phyloP scores from a whole-genome alignment of 2,329 filamentous ascomycete genomes.

The Diatrype stigma region DNA sequence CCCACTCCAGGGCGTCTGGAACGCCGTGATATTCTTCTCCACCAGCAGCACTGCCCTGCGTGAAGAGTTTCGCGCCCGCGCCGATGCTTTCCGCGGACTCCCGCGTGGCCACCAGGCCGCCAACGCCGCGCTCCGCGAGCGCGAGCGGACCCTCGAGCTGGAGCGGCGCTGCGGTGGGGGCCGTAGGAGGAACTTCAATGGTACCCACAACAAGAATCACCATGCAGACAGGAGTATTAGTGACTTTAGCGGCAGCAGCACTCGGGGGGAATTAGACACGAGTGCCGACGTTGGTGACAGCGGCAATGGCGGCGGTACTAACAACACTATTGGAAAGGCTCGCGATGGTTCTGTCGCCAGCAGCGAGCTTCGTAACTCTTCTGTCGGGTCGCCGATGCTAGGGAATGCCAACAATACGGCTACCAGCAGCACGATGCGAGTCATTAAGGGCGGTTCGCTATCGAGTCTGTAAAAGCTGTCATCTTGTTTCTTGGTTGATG shows the following conservation, averaged over 20 bases:
- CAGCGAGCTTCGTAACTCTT: conserved; percentile 11
- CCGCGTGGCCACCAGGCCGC: conserved; percentile 22
- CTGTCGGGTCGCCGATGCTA: conserved; percentile 1
- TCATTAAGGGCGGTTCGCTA: conserved; percentile 19
- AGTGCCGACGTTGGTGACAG: no score
- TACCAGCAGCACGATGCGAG: conserved; percentile 17
- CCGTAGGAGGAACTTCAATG: conserved; percentile 3
- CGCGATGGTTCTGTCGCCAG: conserved; percentile 15
- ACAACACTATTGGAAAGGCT: background rate
- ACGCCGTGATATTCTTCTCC: conserved; percentile 70
- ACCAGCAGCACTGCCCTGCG: conserved; percentile 50
- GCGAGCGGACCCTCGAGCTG: conserved; percentile 21
- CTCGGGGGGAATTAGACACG: no score
- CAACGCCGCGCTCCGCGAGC: conserved; percentile 22
- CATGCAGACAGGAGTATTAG: background rate
- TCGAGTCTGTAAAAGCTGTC: conserved; percentile 5
- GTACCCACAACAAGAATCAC: background rate
- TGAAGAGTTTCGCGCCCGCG: conserved; percentile 21
- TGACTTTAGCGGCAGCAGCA: background rate
- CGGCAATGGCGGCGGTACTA: background rate
- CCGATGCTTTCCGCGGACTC: conserved; percentile 18
- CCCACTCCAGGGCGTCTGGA: conserved; percentile 77
- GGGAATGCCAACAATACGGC: background rate
- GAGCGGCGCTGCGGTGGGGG: no score
- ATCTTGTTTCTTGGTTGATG: no score